Conservation (phyloP, 2,329 filamentous ascomycete species). For the Penicillium oxalicum region DNA sequence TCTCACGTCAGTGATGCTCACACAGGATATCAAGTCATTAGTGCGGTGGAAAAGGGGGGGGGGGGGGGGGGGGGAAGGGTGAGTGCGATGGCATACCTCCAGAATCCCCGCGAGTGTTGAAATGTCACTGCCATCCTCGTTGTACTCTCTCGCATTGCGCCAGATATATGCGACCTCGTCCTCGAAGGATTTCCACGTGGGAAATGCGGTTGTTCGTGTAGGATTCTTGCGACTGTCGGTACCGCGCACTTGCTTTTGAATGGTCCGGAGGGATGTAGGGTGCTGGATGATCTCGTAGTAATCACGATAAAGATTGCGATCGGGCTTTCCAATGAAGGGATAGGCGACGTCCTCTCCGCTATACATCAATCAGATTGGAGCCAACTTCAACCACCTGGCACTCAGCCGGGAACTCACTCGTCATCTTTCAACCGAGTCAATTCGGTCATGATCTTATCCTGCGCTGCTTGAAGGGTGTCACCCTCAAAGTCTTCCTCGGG, state of each 20-base stretch:
- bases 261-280: slow-evolving; percentile 69
- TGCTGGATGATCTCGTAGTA: slow-evolving; percentile 81
- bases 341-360: slow-evolving; percentile 63
- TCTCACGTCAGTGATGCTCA: slow-evolving; percentile 8
- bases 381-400: not conserved
- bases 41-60: not conserved
- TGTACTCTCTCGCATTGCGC: slow-evolving; percentile 83
- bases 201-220: slow-evolving; percentile 61
- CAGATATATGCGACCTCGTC: slow-evolving; percentile 75
- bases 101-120: slow-evolving; percentile 70
- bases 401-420: slow-evolving; percentile 10
- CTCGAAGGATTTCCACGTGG: slow-evolving; percentile 75
- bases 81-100: slow-evolving; percentile 51
- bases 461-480: slow-evolving; percentile 73
- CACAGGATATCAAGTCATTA: not conserved
- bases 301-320: slow-evolving; percentile 64
- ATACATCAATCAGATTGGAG: not conserved
- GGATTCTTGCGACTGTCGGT: slow-evolving; percentile 61
- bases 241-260: slow-evolving; percentile 72
- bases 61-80: too few relatives aligned
- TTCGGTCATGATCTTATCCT: slow-evolving; percentile 77
- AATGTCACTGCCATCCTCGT: slow-evolving; percentile 85
- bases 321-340: slow-evolving; percentile 72
- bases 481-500: slow-evolving; percentile 61
- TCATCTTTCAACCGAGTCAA: slow-evolving; percentile 35